Conservation (phyloP, 176 grass and related monocot genomes). For the Rhynchospora tenuis region DNA sequence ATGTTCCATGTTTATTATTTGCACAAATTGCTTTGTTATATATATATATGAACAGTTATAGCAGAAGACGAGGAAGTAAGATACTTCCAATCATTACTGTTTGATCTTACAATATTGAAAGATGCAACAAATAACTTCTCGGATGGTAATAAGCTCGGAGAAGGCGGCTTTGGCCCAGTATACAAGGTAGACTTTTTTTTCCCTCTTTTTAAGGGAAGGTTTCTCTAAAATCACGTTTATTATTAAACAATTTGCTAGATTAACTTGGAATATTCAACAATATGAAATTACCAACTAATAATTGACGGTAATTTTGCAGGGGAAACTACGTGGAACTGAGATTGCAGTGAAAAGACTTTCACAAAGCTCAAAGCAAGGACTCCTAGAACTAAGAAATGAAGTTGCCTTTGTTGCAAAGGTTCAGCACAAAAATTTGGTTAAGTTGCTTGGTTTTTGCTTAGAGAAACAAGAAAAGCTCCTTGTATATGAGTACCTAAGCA, state of each 20-base stretch:
- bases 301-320: not conserved
- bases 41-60: too few relatives aligned
- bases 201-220: not conserved
- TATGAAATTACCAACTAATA: too few relatives aligned
- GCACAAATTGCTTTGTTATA: too few relatives aligned
- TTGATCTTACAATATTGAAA: not conserved
- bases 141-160: not conserved
- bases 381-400: conserved; percentile 76
- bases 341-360: conserved; percentile 72
- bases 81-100: not conserved
- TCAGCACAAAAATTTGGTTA: conserved; percentile 64
- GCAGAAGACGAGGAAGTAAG: too few relatives aligned
- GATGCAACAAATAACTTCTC: conserved; percentile 14
- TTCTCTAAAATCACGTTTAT: too few relatives aligned
- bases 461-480: conserved; percentile 60
- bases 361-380: conserved; percentile 48
- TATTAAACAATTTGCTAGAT: too few relatives aligned
- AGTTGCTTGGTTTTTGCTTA: conserved; percentile 59
- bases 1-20: too few relatives aligned
- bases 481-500: conserved; percentile 64
- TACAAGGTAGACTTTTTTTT: not conserved
- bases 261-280: too few relatives aligned
- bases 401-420: conserved; percentile 55
- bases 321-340: conserved; percentile 34
- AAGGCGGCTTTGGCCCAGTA: conserved; percentile 19